Evolutionary conservation across 116 monocot genomes (phyloP), one percentile per base, ranked within the genome.

Genomic region (Thalassia testudinum): DNA sequence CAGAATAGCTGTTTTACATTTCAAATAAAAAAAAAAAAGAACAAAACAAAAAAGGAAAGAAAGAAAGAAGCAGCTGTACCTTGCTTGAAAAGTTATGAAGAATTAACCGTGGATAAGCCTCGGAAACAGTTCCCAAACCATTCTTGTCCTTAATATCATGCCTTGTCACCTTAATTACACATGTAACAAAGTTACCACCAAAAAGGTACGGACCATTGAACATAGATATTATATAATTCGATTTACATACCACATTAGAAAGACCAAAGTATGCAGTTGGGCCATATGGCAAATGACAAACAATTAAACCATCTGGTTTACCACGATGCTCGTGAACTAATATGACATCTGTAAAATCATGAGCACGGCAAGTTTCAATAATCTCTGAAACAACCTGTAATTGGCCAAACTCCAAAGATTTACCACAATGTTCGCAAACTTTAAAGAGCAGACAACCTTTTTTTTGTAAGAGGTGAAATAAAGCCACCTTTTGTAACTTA

Each of bases 251-350:
- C 85, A 97, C 97, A 67, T 89, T 89, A 49, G 82, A 75, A 60
- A 97, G 59, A 48, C 82, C 79, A 73, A 97, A 97, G 53, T 89
- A 85, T 47, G 89, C 97, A 61, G 89, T 97, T 63, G 97, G 97
- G 37, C 97, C 97, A 69, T 68, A 79, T 43, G 97, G 97, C 24
- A 97, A 69, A 82, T 97, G 97, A 50, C 73, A 82, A 60, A 97
- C 68, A 74, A 97, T 72, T 50, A 97, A 75, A 21, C 79, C 79
- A 79, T 97, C 89, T 37, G 97, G 97, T 51, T 70, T 54, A 20
- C 97, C 97, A 49, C 89, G 79, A 62, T 97, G 89, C 65, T 97
- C 97, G 65, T 97, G 82, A n/a, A 89, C 85, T 68, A 97, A 67
- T 60, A 97, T 66, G 52, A 97, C 75, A 79, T 97, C 97, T 7